These are phyloP conservation scores for Colletotrichum simmondsii DNA, from an alignment of 2,329 filamentous ascomycete species.

Conservation along the genomic window DNA sequence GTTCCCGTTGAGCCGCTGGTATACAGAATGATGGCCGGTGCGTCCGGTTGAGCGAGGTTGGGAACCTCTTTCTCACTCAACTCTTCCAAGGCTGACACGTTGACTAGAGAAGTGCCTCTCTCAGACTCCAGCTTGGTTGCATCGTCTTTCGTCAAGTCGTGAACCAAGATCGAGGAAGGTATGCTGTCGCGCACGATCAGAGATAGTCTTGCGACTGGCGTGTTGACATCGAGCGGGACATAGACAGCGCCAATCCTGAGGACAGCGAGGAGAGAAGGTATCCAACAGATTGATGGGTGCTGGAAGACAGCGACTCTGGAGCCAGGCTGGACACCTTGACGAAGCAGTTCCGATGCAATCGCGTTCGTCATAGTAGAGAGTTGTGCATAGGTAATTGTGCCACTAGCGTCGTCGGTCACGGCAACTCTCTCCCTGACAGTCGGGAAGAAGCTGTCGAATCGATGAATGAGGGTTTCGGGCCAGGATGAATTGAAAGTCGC, in stretches of 20 bases:
- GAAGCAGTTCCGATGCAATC: not conserved
- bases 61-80: not conserved
- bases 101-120: not conserved
- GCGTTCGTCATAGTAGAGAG: not conserved
- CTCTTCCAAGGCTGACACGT: not conserved
- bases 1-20: conserved; percentile 44
- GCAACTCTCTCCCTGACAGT: not conserved
- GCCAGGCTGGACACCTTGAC: conserved; percentile 28
- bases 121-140: not conserved
- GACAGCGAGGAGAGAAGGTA: conserved; percentile 53
- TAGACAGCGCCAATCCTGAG: conserved; percentile 49
- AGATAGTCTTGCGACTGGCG: conserved; percentile 43
- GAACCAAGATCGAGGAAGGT: conserved; percentile 39
- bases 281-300: conserved; percentile 46
- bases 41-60: not conserved
- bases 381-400: not conserved
- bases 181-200: conserved; percentile 42
- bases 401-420: not conserved
- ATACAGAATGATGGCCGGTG: conserved; percentile 45
- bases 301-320: conserved; percentile 52
- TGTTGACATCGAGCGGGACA: conserved; percentile 52
- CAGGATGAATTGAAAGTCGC: not conserved
- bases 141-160: conserved; percentile 23
- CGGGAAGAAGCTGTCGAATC: not conserved
- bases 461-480: not conserved